Conservation (phyloP, 441 rosid species). For the Theobroma grandiflorum region DNA sequence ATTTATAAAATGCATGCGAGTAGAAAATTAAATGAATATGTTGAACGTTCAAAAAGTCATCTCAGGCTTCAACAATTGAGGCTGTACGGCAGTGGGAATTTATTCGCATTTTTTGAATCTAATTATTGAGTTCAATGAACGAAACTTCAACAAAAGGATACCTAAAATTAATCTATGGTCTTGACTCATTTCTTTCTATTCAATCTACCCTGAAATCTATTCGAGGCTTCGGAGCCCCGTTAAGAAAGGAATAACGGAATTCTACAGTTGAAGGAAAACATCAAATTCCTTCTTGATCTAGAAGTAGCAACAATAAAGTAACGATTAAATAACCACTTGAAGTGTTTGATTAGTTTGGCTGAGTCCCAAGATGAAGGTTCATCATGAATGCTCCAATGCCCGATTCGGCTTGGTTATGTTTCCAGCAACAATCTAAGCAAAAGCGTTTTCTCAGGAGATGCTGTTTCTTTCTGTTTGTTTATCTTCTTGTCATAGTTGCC, state of each 20-base stretch:
- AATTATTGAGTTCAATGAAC: not conserved
- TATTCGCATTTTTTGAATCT: not conserved
- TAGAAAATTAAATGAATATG: too few relatives aligned
- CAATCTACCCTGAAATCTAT: slow-evolving; percentile 18
- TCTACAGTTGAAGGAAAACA: slow-evolving; percentile 36
- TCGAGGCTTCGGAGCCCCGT: not conserved
- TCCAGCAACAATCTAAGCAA: slow-evolving; percentile 3
- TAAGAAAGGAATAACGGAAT: slow-evolving; percentile 46
- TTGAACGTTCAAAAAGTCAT: too few relatives aligned
- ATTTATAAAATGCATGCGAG: not conserved
- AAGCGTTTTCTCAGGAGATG: slow-evolving; percentile 31
- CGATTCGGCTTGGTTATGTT: slow-evolving; percentile 16
- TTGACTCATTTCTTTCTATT: not conserved
- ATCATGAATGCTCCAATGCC: slow-evolving; percentile 3
- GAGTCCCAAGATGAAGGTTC: slow-evolving; percentile 14
- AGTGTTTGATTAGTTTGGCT: slow-evolving; percentile 7
- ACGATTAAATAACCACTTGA: not conserved
- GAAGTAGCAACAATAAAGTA: slow-evolving; percentile 19
- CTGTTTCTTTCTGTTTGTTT: slow-evolving; percentile 29
- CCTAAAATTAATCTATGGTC: not conserved
- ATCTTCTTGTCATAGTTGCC: slow-evolving; percentile 29
- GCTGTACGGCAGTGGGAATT: not conserved
- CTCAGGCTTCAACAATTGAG: not conserved
- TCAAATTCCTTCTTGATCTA: slow-evolving; percentile 28
- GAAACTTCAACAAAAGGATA: not conserved